Conservation (phyloP, 257 asterid genomes). For the Paraleonurus japonicus region DNA sequence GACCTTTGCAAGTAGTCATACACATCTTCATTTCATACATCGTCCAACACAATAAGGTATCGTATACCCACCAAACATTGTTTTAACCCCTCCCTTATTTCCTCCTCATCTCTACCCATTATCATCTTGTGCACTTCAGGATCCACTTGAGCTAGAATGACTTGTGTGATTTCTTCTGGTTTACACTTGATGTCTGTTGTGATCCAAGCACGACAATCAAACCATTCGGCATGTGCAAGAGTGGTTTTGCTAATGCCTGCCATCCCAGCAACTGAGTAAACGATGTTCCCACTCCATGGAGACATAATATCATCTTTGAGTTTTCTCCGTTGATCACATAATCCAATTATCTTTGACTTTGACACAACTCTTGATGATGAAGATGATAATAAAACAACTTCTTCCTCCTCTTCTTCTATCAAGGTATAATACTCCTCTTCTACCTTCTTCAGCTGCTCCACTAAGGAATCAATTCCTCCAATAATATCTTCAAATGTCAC, state of each 20-base stretch:
- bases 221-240: background rate
- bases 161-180: background rate
- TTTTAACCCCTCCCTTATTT: background rate
- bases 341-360: conserved; percentile 12
- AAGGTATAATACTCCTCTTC: background rate
- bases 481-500: background rate
- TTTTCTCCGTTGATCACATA: background rate
- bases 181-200: background rate
- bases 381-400: background rate
- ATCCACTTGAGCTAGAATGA: background rate
- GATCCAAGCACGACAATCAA: background rate
- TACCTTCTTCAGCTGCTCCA: background rate
- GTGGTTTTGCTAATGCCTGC: background rate
- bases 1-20: background rate
- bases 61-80: background rate
- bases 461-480: background rate
- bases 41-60: background rate
- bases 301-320: background rate
- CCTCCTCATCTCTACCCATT: background rate
- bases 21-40: background rate
- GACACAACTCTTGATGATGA: too few relatives aligned
- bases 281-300: background rate
- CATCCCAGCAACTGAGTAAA: background rate
- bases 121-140: background rate
- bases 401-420: background rate